Evolutionary conservation across 1,284 basidiomycete species (phyloP), one percentile per base, ranked within the genome.

Genomic region (Ceratobasidium sp.): DNA sequence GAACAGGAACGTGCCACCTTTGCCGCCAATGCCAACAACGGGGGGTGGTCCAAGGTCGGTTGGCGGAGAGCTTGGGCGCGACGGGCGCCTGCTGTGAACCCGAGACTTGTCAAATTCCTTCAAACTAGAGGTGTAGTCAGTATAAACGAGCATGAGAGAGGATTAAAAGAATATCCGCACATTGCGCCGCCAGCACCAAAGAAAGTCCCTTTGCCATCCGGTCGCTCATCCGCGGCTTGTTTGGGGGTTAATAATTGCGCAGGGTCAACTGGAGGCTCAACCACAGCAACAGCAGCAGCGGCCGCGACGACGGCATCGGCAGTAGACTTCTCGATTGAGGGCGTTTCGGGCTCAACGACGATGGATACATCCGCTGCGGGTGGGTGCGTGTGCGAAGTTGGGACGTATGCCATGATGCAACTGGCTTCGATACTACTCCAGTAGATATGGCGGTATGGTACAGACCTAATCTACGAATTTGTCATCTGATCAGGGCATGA

Each of bases 11-110:
- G 42, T 22, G 31, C 38, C 72, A 89, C 91, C 91, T 82, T 92
- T 93, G 72, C 85, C 87, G 47, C 91, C 91, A 70, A 93, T 93
- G 10, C 91, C 91, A 70, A 90, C 89, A 0, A 93, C 91, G 4
- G 90, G 86, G 69, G 83, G 83, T 1, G 91, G 91, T 12, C 38
- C 49, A 12, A 67, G 49, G 31, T 67, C 62, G 38, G 35, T 22
- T 43, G 62, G 62, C 10, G 91, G 91, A 0, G 90, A 91, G 15
- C 87, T 83, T 1, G 89, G 84, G 72, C 86, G 84, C 43, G 90
- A 91, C 45, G 83, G 84, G 70, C 84, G 85, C 70, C 87, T 82
- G 73, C 89, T 91, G 13, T 85, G 82, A 34, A 86, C 82, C 57
- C 85, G 82, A 32, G 89, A 90, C 76, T 90, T 83, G 76, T 93